phyloP scores from a whole-genome alignment of 164 flowering plant genomes.

The Umbellularia californica region DNA sequence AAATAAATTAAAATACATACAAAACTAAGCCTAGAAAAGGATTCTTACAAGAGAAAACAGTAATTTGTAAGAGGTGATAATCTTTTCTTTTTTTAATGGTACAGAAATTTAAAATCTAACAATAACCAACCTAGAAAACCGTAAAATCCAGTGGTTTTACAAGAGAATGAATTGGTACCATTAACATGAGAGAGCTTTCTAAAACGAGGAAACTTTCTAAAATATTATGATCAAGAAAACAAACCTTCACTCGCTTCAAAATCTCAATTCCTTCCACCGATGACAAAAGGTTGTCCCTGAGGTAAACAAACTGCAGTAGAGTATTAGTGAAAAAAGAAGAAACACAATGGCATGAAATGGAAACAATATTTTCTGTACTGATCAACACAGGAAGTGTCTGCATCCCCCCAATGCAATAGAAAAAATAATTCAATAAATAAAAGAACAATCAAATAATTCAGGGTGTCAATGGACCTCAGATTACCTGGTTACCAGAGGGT shows the following conservation, averaged over 20 bases:
- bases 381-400: background rate
- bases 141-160: too few relatives aligned
- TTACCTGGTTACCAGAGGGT: too few relatives aligned
- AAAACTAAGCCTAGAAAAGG: background rate
- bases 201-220: background rate
- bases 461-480: background rate
- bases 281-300: slow-evolving; percentile 93
- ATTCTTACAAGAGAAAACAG: background rate
- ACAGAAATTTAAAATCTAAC: too few relatives aligned
- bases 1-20: background rate
- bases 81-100: background rate
- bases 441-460: background rate
- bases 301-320: slow-evolving; percentile 90
- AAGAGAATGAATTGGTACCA: too few relatives aligned
- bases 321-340: background rate
- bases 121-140: too few relatives aligned
- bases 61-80: background rate
- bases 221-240: slow-evolving; percentile 14
- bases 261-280: slow-evolving; percentile 91
- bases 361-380: too few relatives aligned
- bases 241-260: slow-evolving; percentile 88
- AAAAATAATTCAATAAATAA: background rate
- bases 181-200: too few relatives aligned
- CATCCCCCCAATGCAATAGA: background rate
- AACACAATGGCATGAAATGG: background rate